Evolutionary conservation across 2,329 filamentous ascomycete genomes (phyloP).

Genomic region (Talaromyces verruculosus): DNA sequence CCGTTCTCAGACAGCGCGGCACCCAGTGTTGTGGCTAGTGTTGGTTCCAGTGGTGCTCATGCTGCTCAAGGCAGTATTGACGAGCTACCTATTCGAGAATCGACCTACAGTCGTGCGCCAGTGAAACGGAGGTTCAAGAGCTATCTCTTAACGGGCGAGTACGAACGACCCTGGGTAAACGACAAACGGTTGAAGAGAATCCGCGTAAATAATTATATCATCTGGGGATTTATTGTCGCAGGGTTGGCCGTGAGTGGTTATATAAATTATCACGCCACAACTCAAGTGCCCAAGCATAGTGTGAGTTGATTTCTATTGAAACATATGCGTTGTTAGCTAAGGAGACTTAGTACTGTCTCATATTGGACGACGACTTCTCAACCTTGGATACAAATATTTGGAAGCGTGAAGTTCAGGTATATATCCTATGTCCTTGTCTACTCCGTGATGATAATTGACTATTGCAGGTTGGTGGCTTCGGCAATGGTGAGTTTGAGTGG

Average conservation of each 20-base stretch:
- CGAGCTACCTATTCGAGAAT: slow-evolving; percentile 8
- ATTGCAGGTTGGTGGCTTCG: slow-evolving; percentile 43
- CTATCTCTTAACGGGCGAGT: slow-evolving; percentile 20
- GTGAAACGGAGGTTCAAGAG: slow-evolving; percentile 21
- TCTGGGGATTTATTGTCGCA: slow-evolving; percentile 16
- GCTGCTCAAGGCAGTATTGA: slow-evolving; percentile 11
- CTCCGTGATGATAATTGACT: slow-evolving; percentile 32
- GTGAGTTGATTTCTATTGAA: slow-evolving; percentile 13
- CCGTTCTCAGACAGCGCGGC: slow-evolving; percentile 19
- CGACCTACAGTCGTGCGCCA: slow-evolving; percentile 6
- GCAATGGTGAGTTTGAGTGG: slow-evolving; percentile 57
- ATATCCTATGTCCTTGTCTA: slow-evolving; percentile 14
- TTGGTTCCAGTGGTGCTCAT: slow-evolving; percentile 2
- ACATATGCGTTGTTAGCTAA: neutral
- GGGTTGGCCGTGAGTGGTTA: slow-evolving; percentile 34
- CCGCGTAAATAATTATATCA: slow-evolving; percentile 19
- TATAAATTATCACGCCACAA: slow-evolving; percentile 35
- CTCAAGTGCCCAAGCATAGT: slow-evolving; percentile 24
- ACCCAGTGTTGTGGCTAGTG: slow-evolving; percentile 15
- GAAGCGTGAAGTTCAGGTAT: slow-evolving; percentile 52
- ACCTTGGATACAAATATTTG: slow-evolving; percentile 49
- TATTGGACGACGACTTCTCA: slow-evolving; percentile 53
- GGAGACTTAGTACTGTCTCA: slow-evolving; percentile 49
- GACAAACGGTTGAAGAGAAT: slow-evolving; percentile 20
- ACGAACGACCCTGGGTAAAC: slow-evolving; percentile 21